Evolutionary conservation across 768 basidiomycete genomes (phyloP), one percentile per base, ranked within the genome.

Genomic region (Sutorius australiensis): DNA sequence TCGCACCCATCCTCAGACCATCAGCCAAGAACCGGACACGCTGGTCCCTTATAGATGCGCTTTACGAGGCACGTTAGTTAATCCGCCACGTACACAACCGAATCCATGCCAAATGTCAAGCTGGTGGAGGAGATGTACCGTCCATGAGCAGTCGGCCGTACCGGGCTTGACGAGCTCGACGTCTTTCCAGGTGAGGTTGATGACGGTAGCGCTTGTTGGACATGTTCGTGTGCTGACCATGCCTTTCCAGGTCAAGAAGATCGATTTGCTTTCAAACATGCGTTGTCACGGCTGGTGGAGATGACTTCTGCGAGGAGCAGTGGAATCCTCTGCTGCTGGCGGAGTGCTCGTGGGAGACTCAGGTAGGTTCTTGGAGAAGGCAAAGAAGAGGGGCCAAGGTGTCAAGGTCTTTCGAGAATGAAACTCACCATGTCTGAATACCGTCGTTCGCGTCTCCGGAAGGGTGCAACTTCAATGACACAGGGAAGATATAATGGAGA

Each of bases 1-100:
- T 83, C 38, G 73, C 76, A 30, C 28, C 28, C 28, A 6, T n/a
- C 42, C 28, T 30, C 7, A 7, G 28, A 43, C 42, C 82, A 6
- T 74, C 76, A 6, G 69, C 73, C 31, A 84, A 82, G 70, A 79
- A 84, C 63, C 79, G 82, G 62, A 81, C 80, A 2, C 67, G 83
- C 11, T 72, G 81, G 54, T 82, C 79, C 14, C 73, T 83, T 43
- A 75, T 84, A 24, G 82, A 19, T 32, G 31, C 31, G 9, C 31
- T 83, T 1, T 83, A 82, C 69, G 72, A 77, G 70, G 72, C 71
- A 2, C 65, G 68, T 19, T 74, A 64, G 27, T 32, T 75, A 30
- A 51, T 73, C 44, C 76, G 75, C 51, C 61, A 12, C 43, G 8
- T 32, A 67, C 9, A 38, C 37, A 17, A 21, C 12, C 6, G 34